Conservation (phyloP, 2,329 filamentous ascomycete genomes). For the Fusarium neocosmosporiellum region DNA sequence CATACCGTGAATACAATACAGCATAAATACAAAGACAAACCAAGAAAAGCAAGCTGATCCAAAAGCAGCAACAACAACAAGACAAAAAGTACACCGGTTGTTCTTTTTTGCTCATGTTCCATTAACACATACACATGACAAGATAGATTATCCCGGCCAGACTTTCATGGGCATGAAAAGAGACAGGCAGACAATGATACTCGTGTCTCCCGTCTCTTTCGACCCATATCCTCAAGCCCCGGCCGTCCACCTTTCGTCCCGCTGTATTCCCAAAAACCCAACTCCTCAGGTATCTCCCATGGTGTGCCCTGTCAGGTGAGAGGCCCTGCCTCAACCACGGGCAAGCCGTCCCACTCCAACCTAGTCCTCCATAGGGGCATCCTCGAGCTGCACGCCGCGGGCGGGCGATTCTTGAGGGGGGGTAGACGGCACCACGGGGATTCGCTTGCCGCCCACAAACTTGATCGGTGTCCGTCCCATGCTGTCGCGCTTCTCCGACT, state of each 20-base stretch:
- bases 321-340: conserved; percentile 19
- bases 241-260: conserved; percentile 17
- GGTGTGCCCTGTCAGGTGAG: conserved; percentile 15
- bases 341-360: conserved; percentile 18
- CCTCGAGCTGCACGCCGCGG: conserved; percentile 63
- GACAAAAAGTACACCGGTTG: conserved; percentile 36
- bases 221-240: conserved; percentile 4
- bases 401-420: conserved; percentile 47
- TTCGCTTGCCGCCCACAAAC: conserved; percentile 63
- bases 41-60: conserved; percentile 17
- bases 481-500: conserved; percentile 72
- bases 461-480: conserved; percentile 59
- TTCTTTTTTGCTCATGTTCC: conserved; percentile 46
- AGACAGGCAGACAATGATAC: neutral
- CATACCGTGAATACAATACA: conserved; percentile 36
- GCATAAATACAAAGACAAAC: conserved; percentile 42
- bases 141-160: conserved; percentile 23
- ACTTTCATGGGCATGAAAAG: neutral
- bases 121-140: conserved; percentile 46
- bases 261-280: conserved; percentile 25
- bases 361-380: conserved; percentile 65
- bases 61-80: conserved; percentile 24
- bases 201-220: conserved; percentile 1
- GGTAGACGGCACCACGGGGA: conserved; percentile 42
- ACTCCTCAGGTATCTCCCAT: conserved; percentile 26